Conservation (phyloP, 306 rosid genomes). For the Spatholobus suberectus region DNA sequence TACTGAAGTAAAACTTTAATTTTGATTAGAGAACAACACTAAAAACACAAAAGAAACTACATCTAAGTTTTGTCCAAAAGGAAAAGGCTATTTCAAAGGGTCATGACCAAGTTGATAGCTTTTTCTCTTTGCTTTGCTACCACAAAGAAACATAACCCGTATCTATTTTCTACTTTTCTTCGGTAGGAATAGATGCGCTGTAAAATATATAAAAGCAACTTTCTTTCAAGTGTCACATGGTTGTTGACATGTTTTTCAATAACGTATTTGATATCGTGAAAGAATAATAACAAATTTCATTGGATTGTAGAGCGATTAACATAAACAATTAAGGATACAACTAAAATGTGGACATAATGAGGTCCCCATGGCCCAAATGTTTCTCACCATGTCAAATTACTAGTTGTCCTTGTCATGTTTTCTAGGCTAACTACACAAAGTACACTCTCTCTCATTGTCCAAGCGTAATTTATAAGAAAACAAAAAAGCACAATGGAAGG, state of each 20-base stretch:
- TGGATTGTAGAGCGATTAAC: not conserved
- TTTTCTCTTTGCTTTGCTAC: not conserved
- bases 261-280: not conserved
- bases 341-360: not conserved
- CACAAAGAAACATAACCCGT: not conserved
- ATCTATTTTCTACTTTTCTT: not conserved
- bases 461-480: not conserved
- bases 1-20: too few species aligned
- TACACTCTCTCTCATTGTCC: not conserved
- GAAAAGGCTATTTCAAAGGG: constrained; percentile 5
- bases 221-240: constrained; percentile 19
- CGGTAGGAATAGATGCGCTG: not conserved
- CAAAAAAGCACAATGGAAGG: not conserved
- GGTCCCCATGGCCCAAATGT: not conserved
- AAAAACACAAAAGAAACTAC: too few species aligned
- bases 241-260: constrained; percentile 26
- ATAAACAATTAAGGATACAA: not conserved
- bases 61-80: too few species aligned
- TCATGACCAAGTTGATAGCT: not conserved
- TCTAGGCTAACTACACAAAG: not conserved
- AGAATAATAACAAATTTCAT: not conserved
- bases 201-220: not conserved
- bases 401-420: constrained; percentile 2
- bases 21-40: too few species aligned
- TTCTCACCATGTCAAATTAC: not conserved